Base-by-base conservation (phyloP, 73 alveolate genomes). In the Paramecium caudatum region DNA sequence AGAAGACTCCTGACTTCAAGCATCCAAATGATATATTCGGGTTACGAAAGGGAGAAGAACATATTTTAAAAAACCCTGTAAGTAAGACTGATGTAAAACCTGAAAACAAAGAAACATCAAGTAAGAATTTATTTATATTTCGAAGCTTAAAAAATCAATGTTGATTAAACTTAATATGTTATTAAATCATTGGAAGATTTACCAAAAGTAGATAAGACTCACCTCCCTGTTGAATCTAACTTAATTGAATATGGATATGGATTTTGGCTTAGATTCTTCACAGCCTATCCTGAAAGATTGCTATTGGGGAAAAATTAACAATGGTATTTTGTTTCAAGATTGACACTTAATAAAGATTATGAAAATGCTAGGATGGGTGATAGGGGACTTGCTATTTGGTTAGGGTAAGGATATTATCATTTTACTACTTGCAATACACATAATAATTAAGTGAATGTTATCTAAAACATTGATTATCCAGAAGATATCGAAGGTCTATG, bases 401-500 rank as follows among this genome's bases (percentile, higher is more conserved):
- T 32, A 80, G 90, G 90, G 43, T n/a, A 80, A 80, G 90, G 90
- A 46, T 37, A 10, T 21, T 80, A 80, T 80, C 78, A 37, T 27
- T 80, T 80, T 49, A 37, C 50, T 10, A 68, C 84, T 0, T 68
- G 84, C 19, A 68, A 68, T 10, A 68, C 37, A 30, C 12, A 33
- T 10, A 80, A 80, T 12, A 21, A 21, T 30, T 19, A 80, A 39
- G 82, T 41, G 47, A 80, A 80, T 45, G 82, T 80, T 27, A 41
- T 80, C 8, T 23, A 80, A 15, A 33, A 33, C 19, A 46, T 80
- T 4, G 17, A 80, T 41, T 80, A 80, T 80, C 90, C 90, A 80
- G 90, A 43, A 1, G 90, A 80, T 46, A 80, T 80, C 17, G 90
- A 80, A 80, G 90, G 90, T 37, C 82, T 80, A 39, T 80, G 90